Percentiles rank a stretch among this genome's conserved stretches.
Conservation (phyloP, 2,329 filamentous ascomycete genomes). For the Paecilomyces niveus region DNA sequence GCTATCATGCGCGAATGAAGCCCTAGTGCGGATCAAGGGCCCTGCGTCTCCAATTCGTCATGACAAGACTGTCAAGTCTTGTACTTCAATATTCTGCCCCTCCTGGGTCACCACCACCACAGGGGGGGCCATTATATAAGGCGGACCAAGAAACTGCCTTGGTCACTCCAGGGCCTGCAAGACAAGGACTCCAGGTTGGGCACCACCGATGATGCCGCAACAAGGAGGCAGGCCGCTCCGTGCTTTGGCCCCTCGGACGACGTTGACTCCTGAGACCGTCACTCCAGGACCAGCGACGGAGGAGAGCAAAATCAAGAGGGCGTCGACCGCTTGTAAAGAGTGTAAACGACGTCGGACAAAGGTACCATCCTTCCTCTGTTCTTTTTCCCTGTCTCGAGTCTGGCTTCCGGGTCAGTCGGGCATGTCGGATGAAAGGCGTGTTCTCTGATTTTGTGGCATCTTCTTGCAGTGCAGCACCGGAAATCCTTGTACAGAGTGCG, state of each 20-base stretch:
- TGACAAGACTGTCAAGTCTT: not conserved
- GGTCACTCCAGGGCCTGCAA: not conserved
- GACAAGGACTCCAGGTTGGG: not conserved
- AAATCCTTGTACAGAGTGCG: slow-evolving; percentile 27
- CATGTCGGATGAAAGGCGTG: not conserved
- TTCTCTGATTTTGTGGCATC: slow-evolving; percentile 1
- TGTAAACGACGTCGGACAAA: slow-evolving; percentile 31
- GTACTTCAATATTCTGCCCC: not conserved
- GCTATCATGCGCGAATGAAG: not conserved
- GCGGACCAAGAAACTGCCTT: not conserved
- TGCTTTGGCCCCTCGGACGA: slow-evolving; percentile 24
- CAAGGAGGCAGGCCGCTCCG: slow-evolving; percentile 19
- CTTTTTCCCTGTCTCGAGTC: not conserved
- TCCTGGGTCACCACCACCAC: not conserved
- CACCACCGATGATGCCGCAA: slow-evolving; percentile 18
- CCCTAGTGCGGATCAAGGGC: not conserved
- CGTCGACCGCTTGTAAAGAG: slow-evolving; percentile 30
- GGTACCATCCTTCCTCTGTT: slow-evolving; percentile 15
- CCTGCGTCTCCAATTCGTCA: not conserved
- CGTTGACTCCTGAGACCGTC: slow-evolving; percentile 8
- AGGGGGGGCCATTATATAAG: not conserved
- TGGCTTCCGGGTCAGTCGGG: not conserved
- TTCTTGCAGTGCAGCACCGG: slow-evolving; percentile 22
- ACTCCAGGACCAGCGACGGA: slow-evolving; percentile 13
- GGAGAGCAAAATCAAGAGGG: slow-evolving; percentile 26